These are phyloP conservation scores for Xerocomus nothofagi DNA, from an alignment of 1,284 basidiomycete species.

Conservation along the genomic window DNA sequence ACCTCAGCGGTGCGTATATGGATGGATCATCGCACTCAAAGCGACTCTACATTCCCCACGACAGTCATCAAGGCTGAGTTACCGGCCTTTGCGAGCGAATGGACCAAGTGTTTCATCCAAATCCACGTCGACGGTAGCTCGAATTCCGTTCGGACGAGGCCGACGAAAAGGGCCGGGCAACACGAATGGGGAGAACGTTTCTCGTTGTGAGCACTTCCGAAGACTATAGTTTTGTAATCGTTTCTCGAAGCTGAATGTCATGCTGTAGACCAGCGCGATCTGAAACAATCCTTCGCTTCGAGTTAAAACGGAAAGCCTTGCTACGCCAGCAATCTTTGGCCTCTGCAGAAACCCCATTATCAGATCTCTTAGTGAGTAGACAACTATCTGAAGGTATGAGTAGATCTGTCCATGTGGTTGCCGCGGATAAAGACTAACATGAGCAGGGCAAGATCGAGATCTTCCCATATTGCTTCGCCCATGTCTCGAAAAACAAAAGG, in stretches of 20 bases:
- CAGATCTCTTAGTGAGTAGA: conserved; percentile 17
- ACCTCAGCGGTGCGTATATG: conserved; percentile 19
- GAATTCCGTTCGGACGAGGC: conserved; percentile 9
- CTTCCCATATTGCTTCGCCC: conserved; percentile 20
- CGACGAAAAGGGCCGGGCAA: background rate
- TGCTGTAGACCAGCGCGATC: conserved; percentile 12
- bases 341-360: conserved; percentile 13
- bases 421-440: background rate
- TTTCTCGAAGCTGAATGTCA: background rate
- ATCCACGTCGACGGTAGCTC: conserved; percentile 22
- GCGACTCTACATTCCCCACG: background rate
- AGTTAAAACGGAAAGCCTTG: conserved; percentile 24
- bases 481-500: background rate
- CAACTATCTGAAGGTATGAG: conserved; percentile 11
- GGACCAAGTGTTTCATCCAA: conserved; percentile 31
- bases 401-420: background rate
- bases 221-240: background rate
- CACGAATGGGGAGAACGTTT: conserved; percentile 25
- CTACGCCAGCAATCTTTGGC: conserved; percentile 17
- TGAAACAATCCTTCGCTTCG: conserved; percentile 25
- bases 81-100: conserved; percentile 14
- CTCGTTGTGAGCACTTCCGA: conserved; percentile 16
- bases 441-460: conserved; percentile 15
- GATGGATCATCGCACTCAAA: background rate
- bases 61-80: conserved; percentile 29